Percentiles rank a stretch among this genome's conserved stretches.
Conservation (phyloP, 2,329 filamentous ascomycete species). For the Amauroascus verrucosus region DNA sequence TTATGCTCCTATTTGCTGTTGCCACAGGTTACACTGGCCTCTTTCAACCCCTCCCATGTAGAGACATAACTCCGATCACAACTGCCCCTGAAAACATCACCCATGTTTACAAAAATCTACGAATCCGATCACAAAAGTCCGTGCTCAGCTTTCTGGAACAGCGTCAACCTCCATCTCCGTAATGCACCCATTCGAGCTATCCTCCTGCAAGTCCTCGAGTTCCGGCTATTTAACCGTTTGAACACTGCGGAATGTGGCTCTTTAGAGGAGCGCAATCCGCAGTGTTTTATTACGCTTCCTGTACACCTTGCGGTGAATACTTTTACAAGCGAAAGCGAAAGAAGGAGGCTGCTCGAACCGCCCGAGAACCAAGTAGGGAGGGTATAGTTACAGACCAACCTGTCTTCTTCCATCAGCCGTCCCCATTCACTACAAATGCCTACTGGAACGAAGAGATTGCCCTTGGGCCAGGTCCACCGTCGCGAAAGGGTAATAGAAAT, state of each 20-base stretch:
- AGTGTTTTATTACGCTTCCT: constrained; percentile 42
- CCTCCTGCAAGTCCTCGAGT: not conserved
- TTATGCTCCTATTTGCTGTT: not conserved
- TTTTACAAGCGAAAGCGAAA: constrained; percentile 59
- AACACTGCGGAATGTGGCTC: constrained; percentile 34
- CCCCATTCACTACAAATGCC: constrained; percentile 72
- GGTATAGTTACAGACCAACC: constrained; percentile 54
- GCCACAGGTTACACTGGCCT: not conserved
- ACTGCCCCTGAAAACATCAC: not conserved
- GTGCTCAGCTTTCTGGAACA: not conserved
- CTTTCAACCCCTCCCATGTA: not conserved
- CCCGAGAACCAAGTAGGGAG: constrained; percentile 55
- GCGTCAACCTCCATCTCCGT: not conserved
- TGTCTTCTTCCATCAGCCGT: constrained; percentile 63
- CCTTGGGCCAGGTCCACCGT: constrained; percentile 64
- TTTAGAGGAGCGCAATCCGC: constrained; percentile 41
- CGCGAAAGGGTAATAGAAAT: constrained; percentile 46
- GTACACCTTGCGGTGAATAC: constrained; percentile 56
- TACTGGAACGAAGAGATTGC: constrained; percentile 82
- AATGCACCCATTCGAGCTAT: not conserved
- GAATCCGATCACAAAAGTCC: not conserved
- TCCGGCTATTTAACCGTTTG: not conserved
- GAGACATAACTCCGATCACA: not conserved
- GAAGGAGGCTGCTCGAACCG: constrained; percentile 58
- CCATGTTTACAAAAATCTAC: constrained; percentile 1